phyloP scores from a whole-genome alignment of 2,329 filamentous ascomycete genomes.

The Hypoxylon sp. region DNA sequence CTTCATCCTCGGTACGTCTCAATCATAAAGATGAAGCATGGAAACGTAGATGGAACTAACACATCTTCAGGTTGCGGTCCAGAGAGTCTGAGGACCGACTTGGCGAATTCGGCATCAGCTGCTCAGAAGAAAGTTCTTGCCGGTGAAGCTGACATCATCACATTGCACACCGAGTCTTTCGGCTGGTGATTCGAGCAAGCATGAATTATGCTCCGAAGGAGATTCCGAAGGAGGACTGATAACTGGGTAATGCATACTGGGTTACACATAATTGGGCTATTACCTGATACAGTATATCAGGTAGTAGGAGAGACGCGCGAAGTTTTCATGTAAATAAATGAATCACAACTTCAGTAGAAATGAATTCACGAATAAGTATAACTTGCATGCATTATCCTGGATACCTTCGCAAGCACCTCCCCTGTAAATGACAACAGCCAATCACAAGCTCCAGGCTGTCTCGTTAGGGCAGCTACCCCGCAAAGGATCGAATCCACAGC shows the following conservation, averaged over 20 bases:
- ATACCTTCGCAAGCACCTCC: neutral
- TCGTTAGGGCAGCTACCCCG: conserved; percentile 42
- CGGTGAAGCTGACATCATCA: conserved; percentile 36
- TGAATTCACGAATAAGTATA: neutral
- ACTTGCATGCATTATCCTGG: conserved; percentile 9
- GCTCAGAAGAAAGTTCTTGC: conserved; percentile 32
- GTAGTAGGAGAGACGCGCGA: neutral
- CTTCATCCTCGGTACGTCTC: conserved; percentile 34
- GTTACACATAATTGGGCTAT: conserved; percentile 12
- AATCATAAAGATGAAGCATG: neutral
- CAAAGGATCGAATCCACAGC: conserved; percentile 23
- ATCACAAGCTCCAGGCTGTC: conserved; percentile 26
- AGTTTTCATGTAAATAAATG: neutral
- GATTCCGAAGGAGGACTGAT: too few species aligned
- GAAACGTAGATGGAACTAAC: neutral
- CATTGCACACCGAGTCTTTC: conserved; percentile 40
- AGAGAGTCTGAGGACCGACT: conserved; percentile 36
- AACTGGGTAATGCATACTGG: neutral
- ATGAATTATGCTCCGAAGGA: neutral
- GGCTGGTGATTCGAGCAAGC: conserved; percentile 27
- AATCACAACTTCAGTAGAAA: neutral
- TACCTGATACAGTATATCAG: neutral
- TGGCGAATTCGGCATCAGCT: conserved; percentile 34
- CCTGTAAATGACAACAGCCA: conserved; percentile 15
- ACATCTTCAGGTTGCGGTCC: conserved; percentile 32